A percentile compares a stretch with the other conserved stretches of the same genome.
Evolutionary conservation across 108 stramenopile species (phyloP).

Genomic region (Skeletonema tropicum): DNA sequence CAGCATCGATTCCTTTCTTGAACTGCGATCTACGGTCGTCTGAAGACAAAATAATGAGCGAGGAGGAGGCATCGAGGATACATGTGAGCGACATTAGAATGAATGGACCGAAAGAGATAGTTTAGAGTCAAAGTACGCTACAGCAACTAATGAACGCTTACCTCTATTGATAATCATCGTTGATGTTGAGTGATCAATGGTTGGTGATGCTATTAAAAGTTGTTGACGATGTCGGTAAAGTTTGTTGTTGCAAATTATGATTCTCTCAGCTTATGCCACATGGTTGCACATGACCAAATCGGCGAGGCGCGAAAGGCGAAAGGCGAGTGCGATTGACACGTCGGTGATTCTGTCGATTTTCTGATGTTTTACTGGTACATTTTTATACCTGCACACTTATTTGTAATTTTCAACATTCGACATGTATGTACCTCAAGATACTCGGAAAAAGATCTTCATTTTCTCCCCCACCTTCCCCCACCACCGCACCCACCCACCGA

Average conservation of each 20-base stretch:
- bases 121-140: neutral
- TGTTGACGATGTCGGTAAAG: neutral
- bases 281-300: too few species aligned
- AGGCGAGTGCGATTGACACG: too few species aligned
- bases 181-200: neutral
- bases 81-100: neutral
- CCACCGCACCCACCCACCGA: too few species aligned
- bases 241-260: neutral
- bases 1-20: conserved; percentile 48
- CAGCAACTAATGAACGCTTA: neutral
- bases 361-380: too few species aligned
- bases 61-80: conserved; percentile 1
- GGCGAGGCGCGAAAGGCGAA: too few species aligned
- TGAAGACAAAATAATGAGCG: neutral
- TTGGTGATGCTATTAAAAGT: neutral
- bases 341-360: too few species aligned
- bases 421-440: too few species aligned
- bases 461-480: too few species aligned
- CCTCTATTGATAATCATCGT: neutral
- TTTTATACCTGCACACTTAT: too few species aligned
- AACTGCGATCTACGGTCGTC: conserved; percentile 35
- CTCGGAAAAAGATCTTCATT: too few species aligned
- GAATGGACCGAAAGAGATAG: neutral
- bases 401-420: too few species aligned
- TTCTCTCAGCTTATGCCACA: too few species aligned